Percentiles rank a stretch among this genome's conserved stretches.
Evolutionary conservation across 1,284 basidiomycete species (phyloP).

Genomic region (Entoloma clypeatum): DNA sequence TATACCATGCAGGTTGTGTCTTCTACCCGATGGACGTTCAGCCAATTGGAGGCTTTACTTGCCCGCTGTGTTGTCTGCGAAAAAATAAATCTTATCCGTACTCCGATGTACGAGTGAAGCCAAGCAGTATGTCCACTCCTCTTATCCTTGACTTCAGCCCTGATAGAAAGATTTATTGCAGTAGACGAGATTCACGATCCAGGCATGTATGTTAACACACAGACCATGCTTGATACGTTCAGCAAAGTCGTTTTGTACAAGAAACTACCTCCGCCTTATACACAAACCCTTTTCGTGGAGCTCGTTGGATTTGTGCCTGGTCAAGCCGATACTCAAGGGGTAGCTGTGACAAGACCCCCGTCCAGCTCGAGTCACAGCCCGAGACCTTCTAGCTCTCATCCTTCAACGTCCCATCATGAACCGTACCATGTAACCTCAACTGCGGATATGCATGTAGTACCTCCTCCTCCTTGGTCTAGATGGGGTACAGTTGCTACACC

Average conservation of each 20-base stretch:
- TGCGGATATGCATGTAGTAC: conserved; percentile 29
- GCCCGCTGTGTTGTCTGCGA: conserved; percentile 70
- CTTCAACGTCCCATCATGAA: conserved; percentile 20
- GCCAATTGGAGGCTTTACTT: conserved; percentile 47
- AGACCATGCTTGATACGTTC: conserved; percentile 68
- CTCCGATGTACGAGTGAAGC: conserved; percentile 69
- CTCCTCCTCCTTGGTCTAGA: conserved; percentile 68
- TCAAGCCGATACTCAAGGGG: conserved; percentile 33
- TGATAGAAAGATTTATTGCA: conserved; percentile 20
- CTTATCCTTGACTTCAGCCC: conserved; percentile 12
- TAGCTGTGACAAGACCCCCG: conserved; percentile 17
- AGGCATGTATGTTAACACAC: conserved; percentile 64
- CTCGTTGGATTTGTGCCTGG: conserved; percentile 56
- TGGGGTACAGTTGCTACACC: conserved; percentile 47
- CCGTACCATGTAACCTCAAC: conserved; percentile 23
- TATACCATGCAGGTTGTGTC: conserved; percentile 74
- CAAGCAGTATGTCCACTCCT: conserved; percentile 46
- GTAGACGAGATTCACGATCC: conserved; percentile 36
- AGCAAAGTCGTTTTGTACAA: conserved; percentile 69
- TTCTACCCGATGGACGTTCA: conserved; percentile 48
- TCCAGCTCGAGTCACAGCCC: conserved; percentile 14
- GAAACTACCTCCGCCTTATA: conserved; percentile 58
- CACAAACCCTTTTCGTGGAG: conserved; percentile 69
- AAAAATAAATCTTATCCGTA: conserved; percentile 66
- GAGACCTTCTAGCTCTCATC: conserved; percentile 15